Base-by-base conservation (phyloP, 140 eudicot genomes). In the Flaveria floridana region DNA sequence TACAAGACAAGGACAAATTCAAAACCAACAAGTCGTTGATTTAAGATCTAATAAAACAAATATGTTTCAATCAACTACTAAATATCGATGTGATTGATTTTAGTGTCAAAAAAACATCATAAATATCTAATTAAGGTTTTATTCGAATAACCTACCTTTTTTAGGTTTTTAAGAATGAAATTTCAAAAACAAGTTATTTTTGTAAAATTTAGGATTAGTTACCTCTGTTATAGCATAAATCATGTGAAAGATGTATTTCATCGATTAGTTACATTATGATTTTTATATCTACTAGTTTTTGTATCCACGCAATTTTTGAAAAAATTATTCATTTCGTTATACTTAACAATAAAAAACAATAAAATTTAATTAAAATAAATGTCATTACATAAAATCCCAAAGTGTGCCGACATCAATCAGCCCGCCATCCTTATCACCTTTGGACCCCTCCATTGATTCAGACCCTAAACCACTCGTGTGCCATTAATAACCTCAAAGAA, bases 381-480 rank as follows among this genome's bases (percentile, higher is more conserved):
- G 42, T 76, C 47, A 74, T 74, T n/a, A 62, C 71, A 10, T 16
- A 47, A 48, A 25, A 25, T 44, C 76, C 71, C 44, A 55, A 67
- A 77, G 19, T 13, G 47, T 57, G 71, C 71, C 68, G 70, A 77
- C 76, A 69, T 59, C 71, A 7, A 77, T 70, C 70, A 20, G 64
- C 58, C 71, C 64, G 12, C 71, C 76, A 69, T 77, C 76, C 76
- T 77, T 69, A 47, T 77, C 76, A 59, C 52, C 70, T 58, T 25
- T 69, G 55, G 70, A 58, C 81, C 46, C 81, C 37, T 30, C 37
- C 71, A 48, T 69, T 77, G 46, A 57, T 23, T 58, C 59, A 16
- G 19, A 53, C 48, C 76, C 70, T 44, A 41, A 30, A 58, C 76
- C 76, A 77, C 81, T 69, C 76, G 71, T 77, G 81, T 58, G 81